phyloP scores from a whole-genome alignment of 2,329 filamentous ascomycete genomes.

The Aspergillus cejpii region DNA sequence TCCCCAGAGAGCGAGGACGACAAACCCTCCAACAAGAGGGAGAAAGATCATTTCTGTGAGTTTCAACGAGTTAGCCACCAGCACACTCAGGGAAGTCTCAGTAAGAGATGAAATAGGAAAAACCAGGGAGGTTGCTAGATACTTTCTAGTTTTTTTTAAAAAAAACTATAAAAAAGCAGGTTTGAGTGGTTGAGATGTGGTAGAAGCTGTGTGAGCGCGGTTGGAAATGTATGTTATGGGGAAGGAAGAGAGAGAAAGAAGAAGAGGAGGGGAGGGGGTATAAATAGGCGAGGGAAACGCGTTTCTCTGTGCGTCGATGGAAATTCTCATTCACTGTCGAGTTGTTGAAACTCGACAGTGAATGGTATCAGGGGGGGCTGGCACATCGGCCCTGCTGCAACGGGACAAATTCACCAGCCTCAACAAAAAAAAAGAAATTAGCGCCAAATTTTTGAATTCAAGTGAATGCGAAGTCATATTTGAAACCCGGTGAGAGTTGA shows the following conservation, averaged over 20 bases:
- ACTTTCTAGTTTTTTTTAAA: background rate
- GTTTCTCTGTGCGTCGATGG: background rate
- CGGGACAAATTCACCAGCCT: background rate
- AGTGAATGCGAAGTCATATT: background rate
- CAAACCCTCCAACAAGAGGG: constrained; percentile 16
- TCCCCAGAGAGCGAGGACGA: constrained; percentile 22
- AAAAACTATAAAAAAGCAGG: too few relatives aligned
- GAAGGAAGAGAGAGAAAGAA: constrained; percentile 3
- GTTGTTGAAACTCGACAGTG: constrained; percentile 1
- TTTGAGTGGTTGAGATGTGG: background rate
- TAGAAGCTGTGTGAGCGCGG: constrained; percentile 6
- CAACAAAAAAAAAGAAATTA: background rate
- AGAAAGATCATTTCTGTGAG: constrained; percentile 16
- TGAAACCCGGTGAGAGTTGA: background rate
- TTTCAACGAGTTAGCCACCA: background rate
- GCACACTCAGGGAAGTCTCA: background rate
- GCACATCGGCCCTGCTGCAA: background rate
- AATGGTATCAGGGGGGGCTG: background rate
- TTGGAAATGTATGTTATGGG: background rate
- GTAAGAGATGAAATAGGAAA: background rate
- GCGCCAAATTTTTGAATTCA: background rate
- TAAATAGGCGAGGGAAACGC: background rate
- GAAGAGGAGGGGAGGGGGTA: constrained; percentile 3
- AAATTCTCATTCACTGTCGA: background rate
- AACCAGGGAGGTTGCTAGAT: background rate